Evolutionary conservation across 2,329 filamentous ascomycete genomes (phyloP).

Genomic region (Drechslera avenae): DNA sequence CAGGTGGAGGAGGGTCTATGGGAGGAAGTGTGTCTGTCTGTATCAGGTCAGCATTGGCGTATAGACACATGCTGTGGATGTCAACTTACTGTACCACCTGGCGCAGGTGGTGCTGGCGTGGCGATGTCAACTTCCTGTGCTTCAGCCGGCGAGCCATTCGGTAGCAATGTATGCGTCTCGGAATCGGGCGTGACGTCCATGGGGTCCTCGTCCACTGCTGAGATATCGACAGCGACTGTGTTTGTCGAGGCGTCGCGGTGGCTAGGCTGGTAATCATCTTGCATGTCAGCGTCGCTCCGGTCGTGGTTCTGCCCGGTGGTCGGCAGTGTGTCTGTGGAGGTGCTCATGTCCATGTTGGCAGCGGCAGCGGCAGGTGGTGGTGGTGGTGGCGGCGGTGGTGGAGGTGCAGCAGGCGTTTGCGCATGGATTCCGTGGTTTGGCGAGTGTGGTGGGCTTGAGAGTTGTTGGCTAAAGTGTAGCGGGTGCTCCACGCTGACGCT

Average conservation of each 20-base stretch:
- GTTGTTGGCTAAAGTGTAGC: conserved; percentile 45
- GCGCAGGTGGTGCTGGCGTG: conserved; percentile 24
- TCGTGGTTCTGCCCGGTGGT: conserved; percentile 44
- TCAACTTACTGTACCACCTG: conserved; percentile 23
- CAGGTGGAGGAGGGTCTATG: conserved; percentile 29
- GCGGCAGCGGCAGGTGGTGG: conserved; percentile 19
- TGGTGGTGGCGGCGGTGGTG: conserved; percentile 25
- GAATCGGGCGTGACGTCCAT: conserved; percentile 49
- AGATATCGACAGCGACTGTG: conserved; percentile 36
- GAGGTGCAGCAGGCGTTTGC: conserved; percentile 29
- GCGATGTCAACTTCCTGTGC: conserved; percentile 14
- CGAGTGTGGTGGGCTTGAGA: conserved; percentile 40
- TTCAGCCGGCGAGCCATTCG: conserved; percentile 29
- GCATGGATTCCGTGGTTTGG: conserved; percentile 36
- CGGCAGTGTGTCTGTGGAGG: conserved; percentile 39
- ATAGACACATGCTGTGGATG: neutral
- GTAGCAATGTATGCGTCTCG: conserved; percentile 30
- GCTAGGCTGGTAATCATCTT: conserved; percentile 28
- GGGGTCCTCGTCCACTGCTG: conserved; percentile 42
- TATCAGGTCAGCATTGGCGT: neutral
- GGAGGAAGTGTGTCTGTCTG: conserved; percentile 22
- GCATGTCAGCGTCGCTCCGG: conserved; percentile 45
- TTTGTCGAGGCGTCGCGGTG: conserved; percentile 15
- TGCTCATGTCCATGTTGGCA: conserved; percentile 43
- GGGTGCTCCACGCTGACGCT: conserved; percentile 49